These are phyloP conservation scores for Xanthoparmelia taractica DNA, from an alignment of 495 filamentous ascomycete genomes.

Conservation along the genomic window DNA sequence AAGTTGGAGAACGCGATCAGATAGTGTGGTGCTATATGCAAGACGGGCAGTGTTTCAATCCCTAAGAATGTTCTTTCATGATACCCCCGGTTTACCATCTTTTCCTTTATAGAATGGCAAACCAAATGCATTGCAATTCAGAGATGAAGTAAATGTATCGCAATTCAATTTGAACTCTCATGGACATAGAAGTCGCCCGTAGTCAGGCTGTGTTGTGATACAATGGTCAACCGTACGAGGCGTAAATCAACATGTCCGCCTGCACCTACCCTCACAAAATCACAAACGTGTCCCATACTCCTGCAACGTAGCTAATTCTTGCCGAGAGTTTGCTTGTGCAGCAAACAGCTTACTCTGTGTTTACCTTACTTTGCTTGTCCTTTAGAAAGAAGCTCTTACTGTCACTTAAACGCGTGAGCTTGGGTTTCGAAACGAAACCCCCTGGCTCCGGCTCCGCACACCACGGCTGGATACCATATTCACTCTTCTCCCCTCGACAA, in stretches of 20 bases:
- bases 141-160: not conserved
- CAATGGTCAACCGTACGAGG: slow-evolving; percentile 2
- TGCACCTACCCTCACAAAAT: not conserved
- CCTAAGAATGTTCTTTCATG: slow-evolving; percentile 4
- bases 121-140: not conserved
- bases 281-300: not conserved
- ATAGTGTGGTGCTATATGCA: slow-evolving; percentile 5
- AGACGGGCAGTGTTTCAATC: not conserved
- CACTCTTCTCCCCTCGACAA: not conserved
- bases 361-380: not conserved
- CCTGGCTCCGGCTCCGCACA: not conserved
- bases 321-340: not conserved
- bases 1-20: not conserved
- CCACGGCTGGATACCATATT: not conserved
- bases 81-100: slow-evolving; percentile 11
- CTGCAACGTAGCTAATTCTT: not conserved
- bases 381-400: not conserved
- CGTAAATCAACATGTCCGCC: not conserved
- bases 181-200: not conserved
- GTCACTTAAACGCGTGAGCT: slow-evolving; percentile 1
- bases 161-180: not conserved
- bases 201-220: not conserved
- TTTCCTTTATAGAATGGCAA: slow-evolving; percentile 1
- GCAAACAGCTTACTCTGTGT: not conserved
- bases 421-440: not conserved